phyloP scores from a whole-genome alignment of 345 rosid species.

The Brassica juncea region DNA sequence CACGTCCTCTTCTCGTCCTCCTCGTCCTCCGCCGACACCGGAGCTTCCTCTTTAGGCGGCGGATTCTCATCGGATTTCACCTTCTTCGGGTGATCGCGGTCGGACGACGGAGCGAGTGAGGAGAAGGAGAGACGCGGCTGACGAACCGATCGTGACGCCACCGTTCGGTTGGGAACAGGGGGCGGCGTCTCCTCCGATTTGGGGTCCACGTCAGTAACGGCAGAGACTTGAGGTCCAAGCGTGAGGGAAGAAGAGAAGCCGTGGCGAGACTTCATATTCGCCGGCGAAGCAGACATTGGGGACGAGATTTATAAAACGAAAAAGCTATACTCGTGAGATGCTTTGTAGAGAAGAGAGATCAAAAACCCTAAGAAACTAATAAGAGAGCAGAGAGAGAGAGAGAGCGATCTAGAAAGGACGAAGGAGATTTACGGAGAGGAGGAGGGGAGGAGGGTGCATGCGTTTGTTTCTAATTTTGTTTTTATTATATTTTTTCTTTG shows the following conservation, averaged over 20 bases:
- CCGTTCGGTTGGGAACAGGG: slow-evolving; percentile 30
- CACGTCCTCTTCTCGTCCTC: slow-evolving; percentile 59
- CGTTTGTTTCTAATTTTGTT: slow-evolving; percentile 49
- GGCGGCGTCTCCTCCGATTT: slow-evolving; percentile 40
- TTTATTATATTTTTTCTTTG: not conserved
- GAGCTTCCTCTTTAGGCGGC: slow-evolving; percentile 26
- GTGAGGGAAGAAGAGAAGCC: slow-evolving; percentile 54
- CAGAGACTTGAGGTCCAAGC: slow-evolving; percentile 27
- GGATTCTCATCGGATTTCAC: slow-evolving; percentile 28
- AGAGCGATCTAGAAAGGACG: not conserved
- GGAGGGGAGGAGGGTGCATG: slow-evolving; percentile 49
- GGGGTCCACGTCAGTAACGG: slow-evolving; percentile 19
- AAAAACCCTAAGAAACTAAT: slow-evolving; percentile 25
- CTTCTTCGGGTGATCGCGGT: slow-evolving; percentile 27
- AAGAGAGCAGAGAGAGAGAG: not conserved
- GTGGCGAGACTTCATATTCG: slow-evolving; percentile 74
- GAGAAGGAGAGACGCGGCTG: slow-evolving; percentile 52
- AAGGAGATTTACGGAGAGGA: slow-evolving; percentile 39
- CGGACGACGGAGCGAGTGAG: slow-evolving; percentile 44
- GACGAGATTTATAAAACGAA: not conserved
- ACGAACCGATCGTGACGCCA: slow-evolving; percentile 71
- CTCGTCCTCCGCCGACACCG: slow-evolving; percentile 37
- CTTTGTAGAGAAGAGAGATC: slow-evolving; percentile 5
- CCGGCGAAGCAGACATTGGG: slow-evolving; percentile 59
- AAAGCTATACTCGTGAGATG: not conserved